Base-by-base conservation (phyloP, 2,329 filamentous ascomycete species). In the Fusarium nodosum region DNA sequence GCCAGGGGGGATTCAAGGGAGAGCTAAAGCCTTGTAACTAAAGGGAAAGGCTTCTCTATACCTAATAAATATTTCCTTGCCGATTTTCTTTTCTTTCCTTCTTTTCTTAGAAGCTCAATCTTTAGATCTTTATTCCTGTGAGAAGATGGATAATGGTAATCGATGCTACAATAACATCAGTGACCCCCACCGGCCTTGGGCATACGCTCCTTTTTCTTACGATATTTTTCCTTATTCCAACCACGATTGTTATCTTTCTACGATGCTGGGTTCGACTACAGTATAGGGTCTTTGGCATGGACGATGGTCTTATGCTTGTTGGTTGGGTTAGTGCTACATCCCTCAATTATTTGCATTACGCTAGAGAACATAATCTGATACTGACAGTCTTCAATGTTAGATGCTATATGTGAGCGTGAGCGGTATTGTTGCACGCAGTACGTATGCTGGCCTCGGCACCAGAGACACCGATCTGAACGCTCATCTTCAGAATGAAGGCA, bases 231-330 rank as follows among this genome's bases (percentile, higher is more conserved):
- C 24, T 34, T 1, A 16, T 41, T 18, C 36, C 36, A 7, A 45
- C 55, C 8, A 22, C 64, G 1, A 20, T 66, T 13, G 28, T 64
- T 0, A 36, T 60, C 24, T 8, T n/a, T 4, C 8, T 53, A 28
- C 41, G 64, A 53, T 56, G 45, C 8, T 36, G n/a, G 11, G 44
- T 64, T 13, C 48, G 56, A 11, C 6, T 31, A 1, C 50, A 38
- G 15, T 51, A 60, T 18, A 13, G 41, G 4, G 16, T 54, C 2
- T 67, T 67, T 39, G 60, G 56, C 15, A 39, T 38, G 7, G 64
- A 67, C 13, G 64, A 67, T 42, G 33, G 28, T 5, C 60, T 67
- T 5, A 67, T 67, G 64, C 18, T 57, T 2, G 5, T 38, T 20
- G 60, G 64, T 3, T 67, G 60, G 60, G 60, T 64, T 12, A 64